These are phyloP conservation scores for Rhododendron vialii DNA, from an alignment of 148 eudicot species.

Conservation along the genomic window DNA sequence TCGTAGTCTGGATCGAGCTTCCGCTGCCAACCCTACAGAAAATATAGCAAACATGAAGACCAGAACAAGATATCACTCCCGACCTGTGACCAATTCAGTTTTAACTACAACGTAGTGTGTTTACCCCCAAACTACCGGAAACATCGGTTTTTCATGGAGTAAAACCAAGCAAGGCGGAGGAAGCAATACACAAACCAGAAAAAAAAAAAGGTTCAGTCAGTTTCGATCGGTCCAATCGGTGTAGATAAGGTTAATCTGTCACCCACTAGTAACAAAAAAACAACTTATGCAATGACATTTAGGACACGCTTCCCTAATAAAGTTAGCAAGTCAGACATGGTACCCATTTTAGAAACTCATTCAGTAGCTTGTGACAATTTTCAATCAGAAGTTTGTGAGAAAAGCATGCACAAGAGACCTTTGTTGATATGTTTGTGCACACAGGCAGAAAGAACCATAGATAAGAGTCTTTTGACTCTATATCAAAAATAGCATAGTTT, in stretches of 20 bases:
- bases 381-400: not conserved
- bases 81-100: not conserved
- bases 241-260: not conserved
- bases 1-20: conserved; percentile 95
- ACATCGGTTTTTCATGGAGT: not conserved
- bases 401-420: not conserved
- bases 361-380: not conserved
- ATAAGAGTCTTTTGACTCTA: not conserved
- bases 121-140: not conserved
- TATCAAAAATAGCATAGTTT: not conserved
- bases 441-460: not conserved
- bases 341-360: not conserved
- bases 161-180: not conserved
- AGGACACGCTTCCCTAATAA: not conserved
- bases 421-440: not conserved
- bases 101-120: not conserved
- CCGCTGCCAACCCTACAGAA: conserved; percentile 91
- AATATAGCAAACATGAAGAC: not conserved
- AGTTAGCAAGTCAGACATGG: not conserved
- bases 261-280: not conserved
- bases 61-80: not conserved
- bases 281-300: not conserved
- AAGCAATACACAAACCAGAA: not conserved
- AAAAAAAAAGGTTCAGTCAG: not conserved
- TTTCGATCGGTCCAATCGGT: not conserved